phyloP scores from a whole-genome alignment of 768 basidiomycete species.

The Suillus subaureus region DNA sequence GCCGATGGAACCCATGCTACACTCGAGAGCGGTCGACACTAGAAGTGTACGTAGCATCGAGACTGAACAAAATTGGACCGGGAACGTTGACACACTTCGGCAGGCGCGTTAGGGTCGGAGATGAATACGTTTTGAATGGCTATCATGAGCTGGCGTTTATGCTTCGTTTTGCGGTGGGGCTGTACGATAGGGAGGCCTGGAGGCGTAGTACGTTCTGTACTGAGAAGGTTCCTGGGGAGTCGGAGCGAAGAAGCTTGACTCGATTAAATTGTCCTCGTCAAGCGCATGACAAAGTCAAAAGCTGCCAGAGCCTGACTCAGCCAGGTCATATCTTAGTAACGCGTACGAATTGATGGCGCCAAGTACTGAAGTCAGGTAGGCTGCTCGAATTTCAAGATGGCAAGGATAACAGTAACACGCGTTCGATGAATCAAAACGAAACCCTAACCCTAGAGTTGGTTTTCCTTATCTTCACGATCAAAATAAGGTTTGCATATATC shows the following conservation, averaged over 20 bases:
- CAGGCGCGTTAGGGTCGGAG: constrained; percentile 75
- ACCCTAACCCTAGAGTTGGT: constrained; percentile 10
- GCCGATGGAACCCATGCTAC: constrained; percentile 53
- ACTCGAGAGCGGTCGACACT: constrained; percentile 93
- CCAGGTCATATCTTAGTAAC: too few relatives aligned
- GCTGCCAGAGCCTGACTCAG: neutral
- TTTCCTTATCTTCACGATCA: constrained; percentile 1
- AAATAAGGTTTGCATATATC: neutral
- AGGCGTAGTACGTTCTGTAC: constrained; percentile 97
- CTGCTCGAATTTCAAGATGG: neutral
- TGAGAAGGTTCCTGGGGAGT: constrained; percentile 44
- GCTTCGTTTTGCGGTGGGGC: constrained; percentile 82
- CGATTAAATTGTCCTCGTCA: too few relatives aligned
- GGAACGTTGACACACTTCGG: constrained; percentile 76
- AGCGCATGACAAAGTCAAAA: neutral
- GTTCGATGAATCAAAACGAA: too few relatives aligned
- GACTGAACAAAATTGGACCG: constrained; percentile 97
- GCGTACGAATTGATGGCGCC: too few relatives aligned
- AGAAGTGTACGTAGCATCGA: too few relatives aligned
- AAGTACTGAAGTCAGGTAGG: neutral
- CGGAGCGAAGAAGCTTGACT: constrained; percentile 26
- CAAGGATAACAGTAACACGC: too few relatives aligned
- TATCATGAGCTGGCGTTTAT: constrained; percentile 85
- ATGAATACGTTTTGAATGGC: constrained; percentile 86
- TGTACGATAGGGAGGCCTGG: constrained; percentile 94